Evolutionary conservation across 169 alveolate species (phyloP).

Genomic region (Cyclospora cayetanensis): DNA sequence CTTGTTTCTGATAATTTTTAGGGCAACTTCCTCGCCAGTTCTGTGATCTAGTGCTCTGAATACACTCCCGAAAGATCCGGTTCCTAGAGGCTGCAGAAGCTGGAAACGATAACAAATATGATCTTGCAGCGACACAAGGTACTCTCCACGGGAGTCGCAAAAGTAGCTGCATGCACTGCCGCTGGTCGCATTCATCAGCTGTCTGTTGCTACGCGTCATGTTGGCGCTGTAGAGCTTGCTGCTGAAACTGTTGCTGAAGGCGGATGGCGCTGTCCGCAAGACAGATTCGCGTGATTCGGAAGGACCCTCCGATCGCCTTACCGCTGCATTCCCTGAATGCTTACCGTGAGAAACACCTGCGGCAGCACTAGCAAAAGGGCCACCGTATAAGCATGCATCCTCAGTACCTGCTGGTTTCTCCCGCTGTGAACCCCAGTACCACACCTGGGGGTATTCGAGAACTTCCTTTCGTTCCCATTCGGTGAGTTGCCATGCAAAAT

Average conservation of each 20-base stretch:
- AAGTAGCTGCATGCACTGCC: conserved; percentile 52
- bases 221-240: background rate
- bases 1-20: conserved; percentile 88
- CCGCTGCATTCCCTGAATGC: background rate
- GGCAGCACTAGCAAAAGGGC: conserved; percentile 5
- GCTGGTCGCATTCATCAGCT: conserved; percentile 18
- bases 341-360: background rate
- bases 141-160: conserved; percentile 66
- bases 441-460: conserved; percentile 29
- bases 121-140: conserved; percentile 4
- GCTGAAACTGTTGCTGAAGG: background rate
- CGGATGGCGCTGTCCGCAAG: background rate
- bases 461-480: conserved; percentile 38
- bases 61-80: conserved; percentile 91
- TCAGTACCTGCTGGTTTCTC: conserved; percentile 26
- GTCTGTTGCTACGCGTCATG: conserved; percentile 13
- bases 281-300: background rate
- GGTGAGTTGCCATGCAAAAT: conserved; percentile 17
- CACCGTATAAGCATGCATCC: background rate
- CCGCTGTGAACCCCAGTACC: conserved; percentile 56
- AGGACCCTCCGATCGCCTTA: background rate
- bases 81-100: conserved; percentile 80
- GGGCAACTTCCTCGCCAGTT: conserved; percentile 82
- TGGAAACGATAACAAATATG: conserved; percentile 61
- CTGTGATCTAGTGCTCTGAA: conserved; percentile 87